A percentile compares a stretch with the other conserved stretches of the same genome.
Conservation (phyloP, 768 basidiomycete species). For the Boletus vinaceobasis region DNA sequence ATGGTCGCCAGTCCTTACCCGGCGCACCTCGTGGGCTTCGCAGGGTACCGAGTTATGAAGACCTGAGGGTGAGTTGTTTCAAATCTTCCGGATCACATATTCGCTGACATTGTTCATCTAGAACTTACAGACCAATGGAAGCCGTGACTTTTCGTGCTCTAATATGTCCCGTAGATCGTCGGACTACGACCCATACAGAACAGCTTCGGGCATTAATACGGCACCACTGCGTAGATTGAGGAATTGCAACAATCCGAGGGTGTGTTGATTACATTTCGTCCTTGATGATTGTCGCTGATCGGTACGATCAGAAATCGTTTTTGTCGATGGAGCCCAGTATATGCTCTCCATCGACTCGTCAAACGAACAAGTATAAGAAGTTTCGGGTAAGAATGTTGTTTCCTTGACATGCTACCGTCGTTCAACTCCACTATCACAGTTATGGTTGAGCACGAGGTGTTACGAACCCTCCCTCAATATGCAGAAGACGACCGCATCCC, state of each 20-base stretch:
- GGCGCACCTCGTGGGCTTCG: conserved; percentile 10
- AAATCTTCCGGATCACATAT: background rate
- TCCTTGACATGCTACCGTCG: background rate
- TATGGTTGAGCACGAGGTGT: background rate
- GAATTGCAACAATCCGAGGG: conserved; percentile 1
- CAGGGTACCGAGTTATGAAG: conserved; percentile 15
- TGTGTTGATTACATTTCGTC: background rate
- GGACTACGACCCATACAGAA: background rate
- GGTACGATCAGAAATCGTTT: conserved; percentile 2
- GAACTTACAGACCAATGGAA: background rate
- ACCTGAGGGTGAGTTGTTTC: conserved; percentile 14
- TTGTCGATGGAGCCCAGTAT: background rate
- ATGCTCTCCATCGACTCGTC: background rate
- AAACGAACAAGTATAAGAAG: background rate
- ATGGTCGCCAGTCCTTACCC: background rate
- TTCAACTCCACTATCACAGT: conserved; percentile 1
- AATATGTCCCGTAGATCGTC: background rate
- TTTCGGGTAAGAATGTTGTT: conserved; percentile 1
- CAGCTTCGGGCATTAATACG: background rate
- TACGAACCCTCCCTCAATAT: background rate
- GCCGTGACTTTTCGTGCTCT: background rate
- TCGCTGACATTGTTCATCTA: background rate
- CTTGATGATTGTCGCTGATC: background rate
- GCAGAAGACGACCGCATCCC: background rate
- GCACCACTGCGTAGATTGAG: background rate